A percentile compares a stretch with the other conserved stretches of the same genome.
phyloP scores from a whole-genome alignment of 1,139 yeast genomes.

The Debaryomycetaceae sp. region DNA sequence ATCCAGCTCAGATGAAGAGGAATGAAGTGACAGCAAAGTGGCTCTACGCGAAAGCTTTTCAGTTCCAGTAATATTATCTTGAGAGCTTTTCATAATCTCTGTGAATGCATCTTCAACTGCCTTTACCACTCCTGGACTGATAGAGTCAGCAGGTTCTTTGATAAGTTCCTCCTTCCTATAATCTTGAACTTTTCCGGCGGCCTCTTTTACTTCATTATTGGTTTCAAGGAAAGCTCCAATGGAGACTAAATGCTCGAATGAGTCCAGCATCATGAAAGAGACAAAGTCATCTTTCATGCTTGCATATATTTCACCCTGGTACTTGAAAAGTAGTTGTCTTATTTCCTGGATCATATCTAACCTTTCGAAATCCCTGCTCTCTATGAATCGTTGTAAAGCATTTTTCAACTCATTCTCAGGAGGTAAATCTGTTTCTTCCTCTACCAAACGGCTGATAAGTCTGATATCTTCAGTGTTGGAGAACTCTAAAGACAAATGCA shows the following conservation, averaged over 20 bases:
- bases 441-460: conserved; percentile 44
- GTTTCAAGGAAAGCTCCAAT: conserved; percentile 25
- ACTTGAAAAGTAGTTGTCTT: conserved; percentile 50
- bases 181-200: neutral
- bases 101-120: conserved; percentile 74
- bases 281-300: conserved; percentile 52
- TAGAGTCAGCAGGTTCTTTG: conserved; percentile 8
- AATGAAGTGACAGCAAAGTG: neutral
- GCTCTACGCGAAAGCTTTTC: neutral
- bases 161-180: neutral
- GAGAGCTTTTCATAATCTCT: conserved; percentile 48
- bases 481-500: conserved; percentile 30
- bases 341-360: conserved; percentile 41
- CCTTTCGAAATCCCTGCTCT: conserved; percentile 12
- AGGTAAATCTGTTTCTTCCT: conserved; percentile 25
- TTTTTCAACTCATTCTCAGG: conserved; percentile 21
- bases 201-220: neutral
- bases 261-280: conserved; percentile 47
- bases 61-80: neutral
- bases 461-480: conserved; percentile 47
- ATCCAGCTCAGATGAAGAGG: conserved; percentile 1
- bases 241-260: conserved; percentile 39
- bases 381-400: conserved; percentile 27
- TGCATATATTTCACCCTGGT: conserved; percentile 53
- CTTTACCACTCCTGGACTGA: conserved; percentile 45